Conservation (phyloP, 768 basidiomycete species). For the Imleria badia region DNA sequence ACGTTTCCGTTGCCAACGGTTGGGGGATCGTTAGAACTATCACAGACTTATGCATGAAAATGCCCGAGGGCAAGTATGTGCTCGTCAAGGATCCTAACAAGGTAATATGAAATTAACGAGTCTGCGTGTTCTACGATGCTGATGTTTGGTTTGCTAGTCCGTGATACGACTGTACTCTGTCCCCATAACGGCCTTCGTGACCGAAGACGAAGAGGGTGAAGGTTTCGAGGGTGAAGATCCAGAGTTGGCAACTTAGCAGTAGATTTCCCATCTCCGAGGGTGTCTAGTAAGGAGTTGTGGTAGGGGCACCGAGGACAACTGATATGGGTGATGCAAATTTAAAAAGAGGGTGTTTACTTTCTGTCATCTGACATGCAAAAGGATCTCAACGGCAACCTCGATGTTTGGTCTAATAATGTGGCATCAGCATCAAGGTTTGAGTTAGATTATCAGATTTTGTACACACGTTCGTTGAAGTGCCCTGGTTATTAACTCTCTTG, state of each 20-base stretch:
- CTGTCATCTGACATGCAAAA: slow-evolving; percentile 48
- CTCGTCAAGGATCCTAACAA: slow-evolving; percentile 97
- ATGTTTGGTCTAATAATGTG: slow-evolving; percentile 58
- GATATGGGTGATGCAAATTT: background rate
- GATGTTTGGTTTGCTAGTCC: slow-evolving; percentile 52
- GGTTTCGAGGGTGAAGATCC: slow-evolving; percentile 42
- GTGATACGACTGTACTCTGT: slow-evolving; percentile 93
- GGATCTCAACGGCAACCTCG: slow-evolving; percentile 78
- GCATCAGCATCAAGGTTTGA: slow-evolving; percentile 1
- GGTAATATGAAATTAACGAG: slow-evolving; percentile 46
- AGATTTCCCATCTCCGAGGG: slow-evolving; percentile 6
- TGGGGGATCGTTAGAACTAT: slow-evolving; percentile 99
- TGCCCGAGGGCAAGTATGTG: slow-evolving; percentile 98
- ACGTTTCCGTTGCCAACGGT: slow-evolving; percentile 91
- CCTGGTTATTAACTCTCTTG: slow-evolving; percentile 67
- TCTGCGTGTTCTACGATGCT: background rate
- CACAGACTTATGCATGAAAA: slow-evolving; percentile 91
- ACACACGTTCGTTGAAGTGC: slow-evolving; percentile 79
- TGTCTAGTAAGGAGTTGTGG: background rate
- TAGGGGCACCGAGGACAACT: background rate
- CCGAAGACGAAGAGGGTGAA: slow-evolving; percentile 68
- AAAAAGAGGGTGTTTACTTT: background rate
- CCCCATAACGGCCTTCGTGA: slow-evolving; percentile 83
- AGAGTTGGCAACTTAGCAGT: slow-evolving; percentile 33
- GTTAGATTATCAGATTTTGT: slow-evolving; percentile 6